Percentiles rank a stretch among this genome's conserved stretches.
These are phyloP conservation scores for Cryoendolithus antarcticus DNA, from an alignment of 2,329 filamentous ascomycete species.

Conservation along the genomic window DNA sequence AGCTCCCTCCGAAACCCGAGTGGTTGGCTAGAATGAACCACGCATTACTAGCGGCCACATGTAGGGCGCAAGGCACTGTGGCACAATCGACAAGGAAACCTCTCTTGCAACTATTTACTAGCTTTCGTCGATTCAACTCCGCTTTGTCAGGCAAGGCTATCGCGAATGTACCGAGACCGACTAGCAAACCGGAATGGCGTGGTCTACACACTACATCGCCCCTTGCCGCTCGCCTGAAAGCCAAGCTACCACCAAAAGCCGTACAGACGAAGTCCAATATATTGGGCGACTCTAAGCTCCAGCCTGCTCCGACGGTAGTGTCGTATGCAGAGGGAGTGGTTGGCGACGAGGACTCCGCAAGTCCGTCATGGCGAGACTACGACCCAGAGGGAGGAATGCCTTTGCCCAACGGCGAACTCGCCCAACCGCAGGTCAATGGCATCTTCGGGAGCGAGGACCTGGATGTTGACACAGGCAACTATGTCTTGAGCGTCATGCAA, in stretches of 20 bases:
- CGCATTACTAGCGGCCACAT: slow-evolving; percentile 25
- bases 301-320: slow-evolving; percentile 15
- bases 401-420: slow-evolving; percentile 19
- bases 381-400: slow-evolving; percentile 25
- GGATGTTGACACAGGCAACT: slow-evolving; percentile 22
- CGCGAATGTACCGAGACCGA: slow-evolving; percentile 2
- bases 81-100: slow-evolving; percentile 27
- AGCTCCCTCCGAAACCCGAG: no score
- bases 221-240: slow-evolving; percentile 1
- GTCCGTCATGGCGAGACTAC: slow-evolving; percentile 26
- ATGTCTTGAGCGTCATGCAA: slow-evolving; percentile 25
- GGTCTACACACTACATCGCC: background rate
- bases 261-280: slow-evolving; percentile 2
- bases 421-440: slow-evolving; percentile 15
- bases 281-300: slow-evolving; percentile 9
- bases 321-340: slow-evolving; percentile 17
- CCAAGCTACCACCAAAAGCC: background rate
- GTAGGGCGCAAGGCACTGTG: slow-evolving; percentile 43
- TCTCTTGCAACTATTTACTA: slow-evolving; percentile 18
- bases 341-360: slow-evolving; percentile 6
- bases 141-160: slow-evolving; percentile 4
- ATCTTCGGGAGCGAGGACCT: slow-evolving; percentile 21
- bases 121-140: slow-evolving; percentile 13
- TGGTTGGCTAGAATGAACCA: slow-evolving; percentile 15
- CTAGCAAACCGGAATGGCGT: slow-evolving; percentile 1